Conservation (phyloP, 495 filamentous ascomycete species). For the Astrothelium macrocarpum region DNA sequence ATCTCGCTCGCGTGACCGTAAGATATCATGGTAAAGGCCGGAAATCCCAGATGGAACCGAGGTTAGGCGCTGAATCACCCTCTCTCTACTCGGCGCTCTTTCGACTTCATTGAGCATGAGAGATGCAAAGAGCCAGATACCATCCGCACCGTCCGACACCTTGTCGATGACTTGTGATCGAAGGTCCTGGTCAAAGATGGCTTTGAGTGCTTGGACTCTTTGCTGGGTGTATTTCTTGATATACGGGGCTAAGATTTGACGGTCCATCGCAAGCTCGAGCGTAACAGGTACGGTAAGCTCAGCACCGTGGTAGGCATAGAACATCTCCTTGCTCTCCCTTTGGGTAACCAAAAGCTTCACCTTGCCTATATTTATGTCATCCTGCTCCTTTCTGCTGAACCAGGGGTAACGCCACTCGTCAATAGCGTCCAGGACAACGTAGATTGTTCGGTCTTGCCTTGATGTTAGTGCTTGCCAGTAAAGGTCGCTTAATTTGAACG, state of each 20-base stretch:
- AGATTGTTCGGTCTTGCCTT: background rate
- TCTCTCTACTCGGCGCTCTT: background rate
- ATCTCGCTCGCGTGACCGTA: background rate
- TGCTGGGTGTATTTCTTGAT: background rate
- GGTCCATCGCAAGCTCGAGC: background rate
- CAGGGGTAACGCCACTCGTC: background rate
- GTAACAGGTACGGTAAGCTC: background rate
- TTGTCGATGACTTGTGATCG: background rate
- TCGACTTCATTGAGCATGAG: background rate
- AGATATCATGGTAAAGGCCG: background rate
- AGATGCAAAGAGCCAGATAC: background rate
- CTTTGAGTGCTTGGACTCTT: background rate
- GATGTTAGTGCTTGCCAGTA: background rate
- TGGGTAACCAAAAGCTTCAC: background rate
- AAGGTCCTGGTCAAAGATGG: background rate
- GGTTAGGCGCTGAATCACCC: background rate
- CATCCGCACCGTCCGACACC: background rate
- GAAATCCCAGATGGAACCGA: background rate
- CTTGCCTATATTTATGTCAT: background rate
- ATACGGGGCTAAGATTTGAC: background rate
- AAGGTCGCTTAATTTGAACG: background rate
- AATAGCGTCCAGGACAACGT: background rate
- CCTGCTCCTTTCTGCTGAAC: background rate
- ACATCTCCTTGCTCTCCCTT: background rate
- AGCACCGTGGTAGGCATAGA: background rate